Evolutionary conservation across 768 basidiomycete genomes (phyloP).

Genomic region (Hypholoma fasciculare): DNA sequence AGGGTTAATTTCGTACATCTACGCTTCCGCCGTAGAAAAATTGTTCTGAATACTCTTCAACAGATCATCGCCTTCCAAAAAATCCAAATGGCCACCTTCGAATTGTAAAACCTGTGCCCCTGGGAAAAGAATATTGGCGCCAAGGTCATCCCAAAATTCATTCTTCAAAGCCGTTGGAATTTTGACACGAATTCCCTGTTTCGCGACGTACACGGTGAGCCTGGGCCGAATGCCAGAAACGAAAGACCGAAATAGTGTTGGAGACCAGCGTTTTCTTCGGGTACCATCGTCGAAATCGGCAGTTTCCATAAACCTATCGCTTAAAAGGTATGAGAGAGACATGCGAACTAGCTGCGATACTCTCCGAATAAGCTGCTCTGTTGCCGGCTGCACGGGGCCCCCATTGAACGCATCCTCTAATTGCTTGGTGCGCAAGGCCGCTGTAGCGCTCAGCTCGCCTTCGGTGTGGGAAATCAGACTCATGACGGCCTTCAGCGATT

Average conservation of each 20-base stretch:
- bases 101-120: neutral
- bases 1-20: no score
- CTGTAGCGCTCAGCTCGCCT: neutral
- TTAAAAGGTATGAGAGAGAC: neutral
- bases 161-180: neutral
- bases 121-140: neutral
- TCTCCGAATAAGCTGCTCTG: neutral
- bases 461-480: neutral
- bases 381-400: neutral
- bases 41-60: neutral
- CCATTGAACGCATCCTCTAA: neutral
- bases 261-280: neutral
- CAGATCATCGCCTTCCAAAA: neutral
- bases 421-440: neutral
- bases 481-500: neutral
- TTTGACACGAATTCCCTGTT: neutral
- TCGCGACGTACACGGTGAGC: neutral
- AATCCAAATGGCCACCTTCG: constrained; percentile 2
- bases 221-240: neutral
- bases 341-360: neutral
- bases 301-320: neutral
- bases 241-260: neutral
- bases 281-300: neutral
- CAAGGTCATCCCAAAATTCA: neutral
- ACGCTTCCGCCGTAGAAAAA: neutral